Evolutionary conservation across 768 basidiomycete genomes (phyloP), one percentile per base, ranked within the genome.

Genomic region (Termitomyces sp.): DNA sequence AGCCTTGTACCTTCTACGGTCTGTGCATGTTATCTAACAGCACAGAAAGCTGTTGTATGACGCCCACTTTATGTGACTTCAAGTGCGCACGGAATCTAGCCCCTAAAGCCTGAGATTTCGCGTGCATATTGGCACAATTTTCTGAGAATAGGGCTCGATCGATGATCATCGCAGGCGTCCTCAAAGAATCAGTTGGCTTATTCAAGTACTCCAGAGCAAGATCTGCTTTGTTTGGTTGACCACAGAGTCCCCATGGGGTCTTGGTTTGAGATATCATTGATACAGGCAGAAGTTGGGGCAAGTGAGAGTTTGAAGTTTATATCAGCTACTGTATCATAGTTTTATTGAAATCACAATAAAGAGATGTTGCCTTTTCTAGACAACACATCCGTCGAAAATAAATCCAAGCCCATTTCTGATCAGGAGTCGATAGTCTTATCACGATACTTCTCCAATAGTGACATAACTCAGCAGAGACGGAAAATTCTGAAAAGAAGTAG

Each of bases 31-130:
- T n/a, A 28, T 38, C 24, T 26, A 52, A 52, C 38, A 30, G 20
- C 48, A 58, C 22, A 14, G 52, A 46, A 35, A 13, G 16, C 26
- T 13, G 1, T 28, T 24, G 13, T 7, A 14, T n/a, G 52, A 13
- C 26, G 41, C 54, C 28, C 66, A 85, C 88, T 78, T 91, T 91
- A 68, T 91, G 88, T 0, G 88, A 89, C 72, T 94, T 95, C 53
- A 94, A 78, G 70, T 94, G 93, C 4, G 86, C 89, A 49, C 92
- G 77, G 69, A 94, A 94, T 9, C 66, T 74, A 16, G 88, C 85
- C 2, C 85, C 85, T 80, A 87, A 88, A 28, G 77, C 75, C 55
- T 76, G 76, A 14, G 88, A 83, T 43, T 82, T 84, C 50, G 74
- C 68, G 62, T 88, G 86, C 86, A 94, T 92, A 57, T 69, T 73